Base-by-base conservation (phyloP, 2,329 filamentous ascomycete species). In the Shiraia bambusicola region DNA sequence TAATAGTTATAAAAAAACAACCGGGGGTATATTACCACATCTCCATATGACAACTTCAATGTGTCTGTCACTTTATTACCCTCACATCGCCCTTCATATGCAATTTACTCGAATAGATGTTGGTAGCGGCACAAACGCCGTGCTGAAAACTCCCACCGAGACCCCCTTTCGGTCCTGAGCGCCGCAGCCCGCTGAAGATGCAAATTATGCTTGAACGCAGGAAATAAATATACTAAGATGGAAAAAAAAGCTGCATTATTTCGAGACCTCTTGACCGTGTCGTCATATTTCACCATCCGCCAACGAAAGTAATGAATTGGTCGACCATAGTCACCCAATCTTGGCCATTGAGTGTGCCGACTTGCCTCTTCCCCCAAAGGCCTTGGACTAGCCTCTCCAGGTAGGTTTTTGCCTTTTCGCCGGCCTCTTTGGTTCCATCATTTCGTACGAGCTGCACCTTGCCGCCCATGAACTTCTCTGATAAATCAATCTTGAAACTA, bases 321-420 rank as follows among this genome's bases (percentile, higher is more conserved):
- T 69, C 64, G 31, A 69, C 65, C 32, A 63, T 55, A 28, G 49
- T 44, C 19, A 68, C 60, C 61, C 65, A 65, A 35, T 69, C 66
- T 34, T 63, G 56, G 2, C 59, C 62, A 30, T 62, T 63, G 17
- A 69, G 42, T 17, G 46, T 52, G 1, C 66, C 64, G 19, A 34
- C 37, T 15, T 51, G 42, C 35, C 65, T 54, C 58, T 60, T 67
- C 47, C 63, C 58, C 66, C 66, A 69, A 13, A 69, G 38, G 2
- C 28, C 39, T n/a, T 38, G 40, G 0, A 66, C 58, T 47, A 63
- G 46, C 37, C 49, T 56, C 32, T 42, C 41, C 6, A 69, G 40
- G 3, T 50, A 42, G 4, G 29, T 30, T 10, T 50, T 45, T 8
- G 59, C 65, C 41, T 49, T 47, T 40, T 64, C 57, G 2, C 58